Percentiles rank a stretch among this genome's conserved stretches.
Conservation (phyloP, 2,329 filamentous ascomycete species). For the Pseudodiploospora longispora region DNA sequence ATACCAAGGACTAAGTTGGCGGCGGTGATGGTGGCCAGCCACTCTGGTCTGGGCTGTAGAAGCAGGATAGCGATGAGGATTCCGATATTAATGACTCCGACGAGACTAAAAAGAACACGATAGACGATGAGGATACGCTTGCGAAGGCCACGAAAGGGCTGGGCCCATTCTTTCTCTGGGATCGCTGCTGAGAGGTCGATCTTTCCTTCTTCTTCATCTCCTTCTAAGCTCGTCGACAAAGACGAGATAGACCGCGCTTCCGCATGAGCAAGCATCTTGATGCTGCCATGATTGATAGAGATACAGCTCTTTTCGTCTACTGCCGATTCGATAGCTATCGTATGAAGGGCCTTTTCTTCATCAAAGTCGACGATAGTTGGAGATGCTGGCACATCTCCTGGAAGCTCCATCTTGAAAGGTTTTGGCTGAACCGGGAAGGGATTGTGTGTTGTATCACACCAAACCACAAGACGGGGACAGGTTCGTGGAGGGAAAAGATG, state of each 20-base stretch:
- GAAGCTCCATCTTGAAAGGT: too few species aligned
- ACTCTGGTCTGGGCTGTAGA: slow-evolving; percentile 23
- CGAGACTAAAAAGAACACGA: slow-evolving; percentile 45
- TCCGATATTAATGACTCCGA: slow-evolving; percentile 41
- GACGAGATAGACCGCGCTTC: background rate
- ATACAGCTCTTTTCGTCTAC: background rate
- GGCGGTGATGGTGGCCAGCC: slow-evolving; percentile 33
- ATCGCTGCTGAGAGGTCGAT: slow-evolving; percentile 15
- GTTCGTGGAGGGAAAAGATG: too few species aligned
- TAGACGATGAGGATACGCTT: slow-evolving; percentile 44
- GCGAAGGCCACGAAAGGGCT: slow-evolving; percentile 30
- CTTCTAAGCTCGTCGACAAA: background rate
- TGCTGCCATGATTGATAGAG: background rate
- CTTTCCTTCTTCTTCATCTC: background rate
- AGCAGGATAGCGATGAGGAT: slow-evolving; percentile 36
- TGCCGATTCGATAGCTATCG: too few species aligned
- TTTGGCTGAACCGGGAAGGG: slow-evolving; percentile 28
- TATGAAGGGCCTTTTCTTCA: slow-evolving; percentile 5
- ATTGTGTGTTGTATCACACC: slow-evolving; percentile 32
- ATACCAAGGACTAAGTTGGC: slow-evolving; percentile 41
- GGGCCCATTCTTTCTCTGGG: slow-evolving; percentile 31
- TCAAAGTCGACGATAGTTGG: background rate
- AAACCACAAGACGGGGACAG: too few species aligned
- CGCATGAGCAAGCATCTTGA: slow-evolving; percentile 7
- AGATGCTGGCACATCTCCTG: background rate